Evolutionary conservation across 169 alveolate species (phyloP).

Genomic region (Eimeria sp.): DNA sequence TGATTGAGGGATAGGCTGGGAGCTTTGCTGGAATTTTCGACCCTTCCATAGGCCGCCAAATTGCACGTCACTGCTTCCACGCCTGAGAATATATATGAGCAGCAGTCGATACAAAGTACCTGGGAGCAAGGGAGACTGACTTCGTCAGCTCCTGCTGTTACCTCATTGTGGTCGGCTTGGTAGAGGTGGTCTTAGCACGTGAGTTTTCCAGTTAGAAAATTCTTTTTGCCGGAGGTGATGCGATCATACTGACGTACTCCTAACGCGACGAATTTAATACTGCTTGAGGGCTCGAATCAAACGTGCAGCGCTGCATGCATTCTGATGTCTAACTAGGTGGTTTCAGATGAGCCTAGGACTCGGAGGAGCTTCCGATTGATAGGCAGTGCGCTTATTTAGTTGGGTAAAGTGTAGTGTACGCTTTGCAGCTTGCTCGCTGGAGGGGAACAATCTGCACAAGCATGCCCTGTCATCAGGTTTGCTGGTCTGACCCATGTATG

Average conservation of each 20-base stretch:
- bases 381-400: not conserved
- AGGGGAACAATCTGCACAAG: not conserved
- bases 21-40: not conserved
- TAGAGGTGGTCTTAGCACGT: not conserved
- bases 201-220: not conserved
- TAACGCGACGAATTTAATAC: not conserved
- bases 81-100: not conserved
- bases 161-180: not conserved
- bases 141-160: not conserved
- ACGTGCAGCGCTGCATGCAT: not conserved
- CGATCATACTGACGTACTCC: not conserved
- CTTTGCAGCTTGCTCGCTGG: not conserved
- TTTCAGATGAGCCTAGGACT: not conserved
- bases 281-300: too few species aligned
- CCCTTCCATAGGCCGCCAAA: not conserved
- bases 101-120: not conserved
- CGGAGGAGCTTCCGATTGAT: not conserved
- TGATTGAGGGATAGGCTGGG: not conserved
- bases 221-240: not conserved
- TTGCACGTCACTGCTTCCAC: too few species aligned
- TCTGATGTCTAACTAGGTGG: not conserved
- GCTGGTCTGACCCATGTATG: not conserved
- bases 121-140: not conserved
- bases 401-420: not conserved
- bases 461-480: too few species aligned